A percentile compares a stretch with the other conserved stretches of the same genome.
These are phyloP conservation scores for Psilocybe cubensis DNA, from an alignment of 768 basidiomycete species.

Conservation along the genomic window DNA sequence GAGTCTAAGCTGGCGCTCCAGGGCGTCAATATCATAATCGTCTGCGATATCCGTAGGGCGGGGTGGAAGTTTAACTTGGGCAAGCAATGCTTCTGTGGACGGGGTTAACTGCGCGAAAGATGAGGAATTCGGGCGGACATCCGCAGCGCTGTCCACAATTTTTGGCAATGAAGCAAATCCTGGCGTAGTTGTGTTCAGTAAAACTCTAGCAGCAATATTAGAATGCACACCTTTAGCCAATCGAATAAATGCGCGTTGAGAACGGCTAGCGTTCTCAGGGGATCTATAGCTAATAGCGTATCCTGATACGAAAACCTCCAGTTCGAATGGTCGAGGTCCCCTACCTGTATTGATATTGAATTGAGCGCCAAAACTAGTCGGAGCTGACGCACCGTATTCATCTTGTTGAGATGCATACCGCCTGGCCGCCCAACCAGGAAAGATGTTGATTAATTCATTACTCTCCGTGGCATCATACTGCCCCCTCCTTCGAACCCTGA, in stretches of 20 bases:
- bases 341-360: background rate
- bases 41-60: slow-evolving; percentile 63
- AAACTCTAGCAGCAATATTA: background rate
- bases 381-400: slow-evolving; percentile 6
- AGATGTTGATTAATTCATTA: slow-evolving; percentile 35
- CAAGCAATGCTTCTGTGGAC: slow-evolving; percentile 55
- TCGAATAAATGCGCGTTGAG: slow-evolving; percentile 76
- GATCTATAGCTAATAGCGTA: slow-evolving; percentile 67
- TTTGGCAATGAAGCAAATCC: slow-evolving; percentile 80
- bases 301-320: slow-evolving; percentile 79
- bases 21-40: slow-evolving; percentile 55
- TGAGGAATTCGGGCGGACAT: slow-evolving; percentile 31
- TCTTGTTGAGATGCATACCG: slow-evolving; percentile 37
- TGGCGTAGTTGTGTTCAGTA: slow-evolving; percentile 25
- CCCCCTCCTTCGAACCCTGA: slow-evolving; percentile 32
- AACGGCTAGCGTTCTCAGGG: slow-evolving; percentile 65
- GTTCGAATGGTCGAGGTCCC: slow-evolving; percentile 54
- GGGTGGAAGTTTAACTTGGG: slow-evolving; percentile 53
- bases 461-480: slow-evolving; percentile 16
- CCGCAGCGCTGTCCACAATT: slow-evolving; percentile 37
- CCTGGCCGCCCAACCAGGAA: slow-evolving; percentile 83
- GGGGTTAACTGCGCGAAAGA: slow-evolving; percentile 31
- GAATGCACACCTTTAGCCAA: slow-evolving; percentile 71
- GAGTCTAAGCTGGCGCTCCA: slow-evolving; percentile 57
- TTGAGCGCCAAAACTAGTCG: background rate